phyloP scores from a whole-genome alignment of 768 basidiomycete species.

The Porpolomopsis calyptriformis region DNA sequence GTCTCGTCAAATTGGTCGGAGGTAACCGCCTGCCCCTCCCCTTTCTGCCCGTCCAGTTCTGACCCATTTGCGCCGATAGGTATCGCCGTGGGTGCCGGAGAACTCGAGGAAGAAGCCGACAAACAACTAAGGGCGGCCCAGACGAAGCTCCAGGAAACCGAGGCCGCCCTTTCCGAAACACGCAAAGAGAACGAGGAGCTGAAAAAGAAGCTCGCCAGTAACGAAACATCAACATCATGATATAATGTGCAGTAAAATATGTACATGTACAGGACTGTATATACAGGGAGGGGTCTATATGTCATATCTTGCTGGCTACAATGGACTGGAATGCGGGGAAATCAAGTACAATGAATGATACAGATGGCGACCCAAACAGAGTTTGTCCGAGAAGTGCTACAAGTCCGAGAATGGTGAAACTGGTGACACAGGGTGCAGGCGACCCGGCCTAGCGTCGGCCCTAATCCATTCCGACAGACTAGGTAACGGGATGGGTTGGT shows the following conservation, averaged over 20 bases:
- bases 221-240: slow-evolving; percentile 2
- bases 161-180: slow-evolving; percentile 31
- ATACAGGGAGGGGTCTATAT: too few species aligned
- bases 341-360: not conserved
- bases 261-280: too few species aligned
- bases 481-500: slow-evolving; percentile 46
- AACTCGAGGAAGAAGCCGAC: slow-evolving; percentile 46
- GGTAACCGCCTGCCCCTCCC: slow-evolving; percentile 19
- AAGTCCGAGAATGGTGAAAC: slow-evolving; percentile 8
- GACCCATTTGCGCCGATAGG: slow-evolving; percentile 30
- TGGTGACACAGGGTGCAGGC: slow-evolving; percentile 13
- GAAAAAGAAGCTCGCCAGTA: slow-evolving; percentile 5
- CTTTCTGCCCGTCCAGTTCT: not conserved
- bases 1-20: slow-evolving; percentile 64
- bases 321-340: not conserved
- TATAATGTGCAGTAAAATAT: not conserved
- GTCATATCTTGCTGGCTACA: not conserved
- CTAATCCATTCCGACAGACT: slow-evolving; percentile 42
- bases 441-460: slow-evolving; percentile 28
- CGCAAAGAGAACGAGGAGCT: slow-evolving; percentile 49
- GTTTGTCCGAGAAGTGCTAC: not conserved
- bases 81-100: slow-evolving; percentile 65
- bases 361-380: not conserved
- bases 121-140: slow-evolving; percentile 40
- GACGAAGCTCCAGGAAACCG: slow-evolving; percentile 35